Evolutionary conservation across 1,139 yeast genomes (phyloP).

Genomic region (Debaryomyces psychrophilus): DNA sequence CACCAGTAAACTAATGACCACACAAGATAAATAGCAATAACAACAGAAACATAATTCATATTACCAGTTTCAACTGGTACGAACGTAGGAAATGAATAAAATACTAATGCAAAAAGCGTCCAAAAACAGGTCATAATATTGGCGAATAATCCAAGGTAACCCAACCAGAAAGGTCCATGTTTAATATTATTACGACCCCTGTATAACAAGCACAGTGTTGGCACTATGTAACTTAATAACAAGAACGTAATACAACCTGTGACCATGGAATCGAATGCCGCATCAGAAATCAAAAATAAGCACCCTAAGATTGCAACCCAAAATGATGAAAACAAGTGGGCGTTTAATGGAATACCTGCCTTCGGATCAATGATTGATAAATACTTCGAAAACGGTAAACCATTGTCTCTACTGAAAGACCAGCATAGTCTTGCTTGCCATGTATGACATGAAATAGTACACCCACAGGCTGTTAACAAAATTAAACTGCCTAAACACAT

Average conservation of each 20-base stretch:
- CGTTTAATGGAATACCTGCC: conserved; percentile 48
- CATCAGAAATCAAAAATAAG: conserved; percentile 44
- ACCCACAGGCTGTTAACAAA: conserved; percentile 43
- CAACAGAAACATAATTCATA: conserved; percentile 76
- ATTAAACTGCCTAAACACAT: conserved; percentile 38
- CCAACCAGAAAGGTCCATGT: conserved; percentile 69
- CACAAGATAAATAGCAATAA: conserved; percentile 56
- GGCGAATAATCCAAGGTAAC: conserved; percentile 58
- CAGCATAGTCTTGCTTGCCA: conserved; percentile 70
- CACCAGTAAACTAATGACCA: conserved; percentile 63
- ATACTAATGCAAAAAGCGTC: conserved; percentile 62
- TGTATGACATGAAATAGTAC: conserved; percentile 47
- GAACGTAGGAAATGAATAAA: conserved; percentile 68
- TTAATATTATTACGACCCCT: conserved; percentile 61
- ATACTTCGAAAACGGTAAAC: conserved; percentile 47
- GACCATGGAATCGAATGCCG: conserved; percentile 52
- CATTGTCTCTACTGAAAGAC: conserved; percentile 77
- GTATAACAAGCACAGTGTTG: conserved; percentile 52
- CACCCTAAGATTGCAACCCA: conserved; percentile 46
- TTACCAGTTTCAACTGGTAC: conserved; percentile 64
- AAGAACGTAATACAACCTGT: conserved; percentile 50
- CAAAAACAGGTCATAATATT: conserved; percentile 59
- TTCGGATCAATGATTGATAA: conserved; percentile 46
- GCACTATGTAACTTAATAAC: conserved; percentile 44
- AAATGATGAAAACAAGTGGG: conserved; percentile 44